Evolutionary conservation across 2,329 filamentous ascomycete species (phyloP), one percentile per base, ranked within the genome.

Genomic region (Magnaporthales sp.): DNA sequence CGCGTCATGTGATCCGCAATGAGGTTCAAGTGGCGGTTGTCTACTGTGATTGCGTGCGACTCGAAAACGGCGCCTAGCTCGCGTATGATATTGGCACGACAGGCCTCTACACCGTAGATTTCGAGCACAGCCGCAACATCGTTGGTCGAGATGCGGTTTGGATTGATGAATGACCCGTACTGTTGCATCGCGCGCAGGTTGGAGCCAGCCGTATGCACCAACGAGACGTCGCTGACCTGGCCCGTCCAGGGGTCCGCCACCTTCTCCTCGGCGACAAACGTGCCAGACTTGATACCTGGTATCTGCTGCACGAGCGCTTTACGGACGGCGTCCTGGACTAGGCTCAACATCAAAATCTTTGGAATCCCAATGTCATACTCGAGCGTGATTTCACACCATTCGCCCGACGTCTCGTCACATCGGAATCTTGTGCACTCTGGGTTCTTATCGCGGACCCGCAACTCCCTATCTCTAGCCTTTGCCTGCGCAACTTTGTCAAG

Each of bases 1-100:
- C 94, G 86, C n/a, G 95, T 99, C 95, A 99, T 99, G 77, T 92
- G 92, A 77, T 99, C 95, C 62, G 91, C 94, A 72, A 99, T 98
- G 71, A 99, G 84, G 79, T 95, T 97, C 71, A 99, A 80, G 80
- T 99, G 96, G 66, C 95, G 88, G 70, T 90, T 88, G 76, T 99
- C 93, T 65, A 99, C 95, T 68, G 84, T 86, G 80, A 99, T 99
- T 74, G 91, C 91, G 86, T 99, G 94, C 74, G 90, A 89, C 64
- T 85, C 84, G 83, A 99, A 99, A 69, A 99, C 94, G 60, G 84
- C 86, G 66, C 88, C 86, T 74, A 99, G 86, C 80, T 99, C 95
- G 67, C 86, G 85, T 61, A 97, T 90, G 74, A 99, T 98, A 70
- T 88, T 91, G 70, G 85, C 88, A 27, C 96, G 91, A 62, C 91